These are phyloP conservation scores for Yamadazyma phyllophila DNA, from an alignment of 805 yeast genomes.

Conservation along the genomic window DNA sequence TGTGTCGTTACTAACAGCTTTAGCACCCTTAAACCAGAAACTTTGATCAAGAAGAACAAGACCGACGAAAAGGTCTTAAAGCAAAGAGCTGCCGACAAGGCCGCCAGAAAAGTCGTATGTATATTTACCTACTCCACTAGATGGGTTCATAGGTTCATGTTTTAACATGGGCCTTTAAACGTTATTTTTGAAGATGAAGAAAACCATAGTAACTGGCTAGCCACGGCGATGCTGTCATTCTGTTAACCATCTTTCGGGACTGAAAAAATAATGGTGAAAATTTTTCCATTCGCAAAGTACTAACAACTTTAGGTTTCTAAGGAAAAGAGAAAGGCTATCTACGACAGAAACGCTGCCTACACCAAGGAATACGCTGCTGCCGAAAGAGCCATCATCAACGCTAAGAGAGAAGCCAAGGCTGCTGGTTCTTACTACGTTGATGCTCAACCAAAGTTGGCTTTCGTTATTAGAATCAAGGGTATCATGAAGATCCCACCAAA, in stretches of 20 bases:
- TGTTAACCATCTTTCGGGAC: slow-evolving; percentile 87
- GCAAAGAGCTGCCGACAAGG: slow-evolving; percentile 77
- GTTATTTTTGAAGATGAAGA: slow-evolving; percentile 50
- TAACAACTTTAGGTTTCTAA: slow-evolving; percentile 41
- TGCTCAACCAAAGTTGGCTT: slow-evolving; percentile 92
- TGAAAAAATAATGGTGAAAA: slow-evolving; percentile 38
- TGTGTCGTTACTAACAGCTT: slow-evolving; percentile 20
- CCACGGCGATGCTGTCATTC: slow-evolving; percentile 68
- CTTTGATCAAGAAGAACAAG: slow-evolving; percentile 79
- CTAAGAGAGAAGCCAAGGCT: slow-evolving; percentile 93
- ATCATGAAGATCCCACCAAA: slow-evolving; percentile 97
- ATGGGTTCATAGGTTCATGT: background rate
- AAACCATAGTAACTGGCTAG: slow-evolving; percentile 59
- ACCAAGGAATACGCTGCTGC: slow-evolving; percentile 90
- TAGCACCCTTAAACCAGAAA: slow-evolving; percentile 71
- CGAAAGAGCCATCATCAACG: slow-evolving; percentile 81
- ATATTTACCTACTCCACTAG: slow-evolving; percentile 11
- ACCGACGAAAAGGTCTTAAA: slow-evolving; percentile 74
- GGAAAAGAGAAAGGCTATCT: slow-evolving; percentile 65
- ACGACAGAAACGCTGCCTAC: slow-evolving; percentile 96
- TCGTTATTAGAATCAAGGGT: slow-evolving; percentile 99
- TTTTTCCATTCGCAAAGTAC: slow-evolving; percentile 20
- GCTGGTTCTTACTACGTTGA: slow-evolving; percentile 91
- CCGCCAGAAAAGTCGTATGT: slow-evolving; percentile 80
- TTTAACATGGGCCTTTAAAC: slow-evolving; percentile 1